These are phyloP conservation scores for Alloteropsis semialata DNA, from an alignment of 176 grass and related monocot genomes.

Conservation along the genomic window DNA sequence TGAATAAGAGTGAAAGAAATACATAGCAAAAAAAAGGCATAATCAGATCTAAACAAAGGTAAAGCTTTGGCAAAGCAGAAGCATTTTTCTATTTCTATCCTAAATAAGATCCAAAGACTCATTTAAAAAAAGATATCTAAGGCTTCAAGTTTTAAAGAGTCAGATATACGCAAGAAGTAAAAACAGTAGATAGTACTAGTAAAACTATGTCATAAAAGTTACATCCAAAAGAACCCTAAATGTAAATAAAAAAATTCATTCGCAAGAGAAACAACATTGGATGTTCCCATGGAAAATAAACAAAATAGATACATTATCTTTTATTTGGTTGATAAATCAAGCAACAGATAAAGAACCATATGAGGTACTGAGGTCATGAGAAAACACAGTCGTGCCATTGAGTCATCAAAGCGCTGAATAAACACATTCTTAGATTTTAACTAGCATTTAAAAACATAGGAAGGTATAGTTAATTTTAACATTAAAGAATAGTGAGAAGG, in stretches of 20 bases:
- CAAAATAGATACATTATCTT: neutral
- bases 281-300: neutral
- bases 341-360: conserved; percentile 10
- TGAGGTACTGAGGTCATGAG: neutral
- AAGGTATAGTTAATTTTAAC: neutral
- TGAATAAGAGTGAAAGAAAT: neutral
- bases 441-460: neutral
- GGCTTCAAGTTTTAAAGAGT: neutral
- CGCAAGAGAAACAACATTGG: conserved; percentile 1
- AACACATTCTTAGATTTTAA: neutral
- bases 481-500: conserved; percentile 13
- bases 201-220: neutral
- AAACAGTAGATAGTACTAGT: neutral
- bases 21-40: neutral
- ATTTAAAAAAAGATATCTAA: neutral
- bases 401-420: neutral
- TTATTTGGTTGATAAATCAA: conserved; percentile 10
- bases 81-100: neutral
- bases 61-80: conserved; percentile 15
- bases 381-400: neutral
- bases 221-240: neutral
- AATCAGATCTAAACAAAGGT: conserved; percentile 12
- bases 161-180: neutral
- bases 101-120: conserved; percentile 4
- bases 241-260: neutral